phyloP scores from a whole-genome alignment of 164 flowering plant species.

The Vitis rotundifolia region DNA sequence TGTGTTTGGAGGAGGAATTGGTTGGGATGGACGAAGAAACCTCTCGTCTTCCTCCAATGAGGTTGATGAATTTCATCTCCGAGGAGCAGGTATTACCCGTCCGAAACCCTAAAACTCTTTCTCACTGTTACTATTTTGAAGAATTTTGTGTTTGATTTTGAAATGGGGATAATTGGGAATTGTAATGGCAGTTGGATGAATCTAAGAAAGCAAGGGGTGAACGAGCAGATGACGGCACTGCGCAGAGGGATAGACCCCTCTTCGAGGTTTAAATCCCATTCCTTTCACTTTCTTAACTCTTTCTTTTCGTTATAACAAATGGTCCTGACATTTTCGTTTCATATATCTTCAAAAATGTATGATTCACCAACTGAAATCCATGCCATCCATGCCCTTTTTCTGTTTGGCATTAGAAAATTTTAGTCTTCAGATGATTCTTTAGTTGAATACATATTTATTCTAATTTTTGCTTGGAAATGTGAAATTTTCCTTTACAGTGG shows the following conservation, averaged over 20 bases:
- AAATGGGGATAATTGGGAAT: no score
- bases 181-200: conserved; percentile 64
- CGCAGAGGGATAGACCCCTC: conserved; percentile 84
- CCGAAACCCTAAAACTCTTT: conserved; percentile 8
- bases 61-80: conserved; percentile 86
- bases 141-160: conserved; percentile 14
- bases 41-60: conserved; percentile 23
- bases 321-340: no score
- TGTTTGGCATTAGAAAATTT: no score
- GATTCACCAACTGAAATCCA: no score
- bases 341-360: no score
- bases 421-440: no score
- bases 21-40: conserved; percentile 47
- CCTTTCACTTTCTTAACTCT: neutral
- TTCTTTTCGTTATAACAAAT: no score
- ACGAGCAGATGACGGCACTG: conserved; percentile 90
- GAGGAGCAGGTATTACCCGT: conserved; percentile 66
- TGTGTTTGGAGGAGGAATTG: neutral
- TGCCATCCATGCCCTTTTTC: no score
- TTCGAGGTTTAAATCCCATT: conserved; percentile 49
- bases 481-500: no score
- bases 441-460: no score
- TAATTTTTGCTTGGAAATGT: no score
- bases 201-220: conserved; percentile 76
- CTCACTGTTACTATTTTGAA: neutral